These are phyloP conservation scores for Salix koriyanagi DNA, from an alignment of 345 rosid species.

Conservation along the genomic window DNA sequence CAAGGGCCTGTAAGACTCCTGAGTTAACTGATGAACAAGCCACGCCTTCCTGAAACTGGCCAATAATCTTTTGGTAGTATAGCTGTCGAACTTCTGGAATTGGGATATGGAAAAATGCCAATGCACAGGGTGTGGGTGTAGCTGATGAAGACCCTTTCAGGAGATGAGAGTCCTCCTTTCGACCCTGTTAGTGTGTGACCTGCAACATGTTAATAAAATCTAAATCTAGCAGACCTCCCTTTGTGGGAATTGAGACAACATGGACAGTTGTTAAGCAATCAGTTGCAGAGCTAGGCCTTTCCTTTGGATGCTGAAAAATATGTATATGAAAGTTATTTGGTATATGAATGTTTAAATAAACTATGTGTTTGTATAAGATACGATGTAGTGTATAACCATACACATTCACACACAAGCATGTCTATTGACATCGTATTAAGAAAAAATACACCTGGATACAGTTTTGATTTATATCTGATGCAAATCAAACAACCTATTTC, in stretches of 20 bases:
- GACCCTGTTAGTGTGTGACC: constrained; percentile 42
- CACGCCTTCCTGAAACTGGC: constrained; percentile 58
- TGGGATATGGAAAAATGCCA: constrained; percentile 75
- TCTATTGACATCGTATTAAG: no score
- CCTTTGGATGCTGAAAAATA: no score
- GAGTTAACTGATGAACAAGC: constrained; percentile 66
- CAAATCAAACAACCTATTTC: no score
- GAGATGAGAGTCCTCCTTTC: constrained; percentile 4
- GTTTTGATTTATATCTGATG: no score
- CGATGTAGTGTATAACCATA: no score
- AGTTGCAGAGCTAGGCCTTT: no score
- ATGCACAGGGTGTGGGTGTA: constrained; percentile 31
- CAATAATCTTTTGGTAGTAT: constrained; percentile 46
- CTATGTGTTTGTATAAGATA: no score
- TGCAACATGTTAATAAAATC: constrained; percentile 39
- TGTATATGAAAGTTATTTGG: no score
- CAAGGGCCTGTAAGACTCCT: constrained; percentile 72
- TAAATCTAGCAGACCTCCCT: constrained; percentile 21
- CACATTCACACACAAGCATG: no score
- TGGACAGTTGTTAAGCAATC: not conserved
- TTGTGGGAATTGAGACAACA: constrained; percentile 9
- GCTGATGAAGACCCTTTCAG: constrained; percentile 12
- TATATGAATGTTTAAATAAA: no score
- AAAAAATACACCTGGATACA: no score
- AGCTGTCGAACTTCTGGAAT: constrained; percentile 57